phyloP scores from a whole-genome alignment of 345 rosid species.

The Rhodamnia argentea region DNA sequence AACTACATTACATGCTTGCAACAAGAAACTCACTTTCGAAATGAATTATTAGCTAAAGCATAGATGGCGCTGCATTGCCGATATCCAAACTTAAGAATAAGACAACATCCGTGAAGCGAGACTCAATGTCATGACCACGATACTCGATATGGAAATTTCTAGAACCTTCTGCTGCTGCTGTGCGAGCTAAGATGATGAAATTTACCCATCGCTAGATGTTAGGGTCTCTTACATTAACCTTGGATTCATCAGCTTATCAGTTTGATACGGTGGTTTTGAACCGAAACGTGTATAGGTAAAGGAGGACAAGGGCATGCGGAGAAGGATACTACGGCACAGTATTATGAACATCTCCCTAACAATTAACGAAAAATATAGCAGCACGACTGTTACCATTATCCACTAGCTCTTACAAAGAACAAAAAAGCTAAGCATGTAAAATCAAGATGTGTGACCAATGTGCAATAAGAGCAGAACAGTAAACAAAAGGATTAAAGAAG shows the following conservation, averaged over 20 bases:
- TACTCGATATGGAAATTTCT: not conserved
- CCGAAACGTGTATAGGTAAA: not conserved
- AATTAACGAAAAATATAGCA: not conserved
- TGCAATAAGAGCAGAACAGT: not conserved
- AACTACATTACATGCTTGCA: not conserved
- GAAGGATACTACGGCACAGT: not conserved
- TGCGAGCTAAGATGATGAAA: not conserved
- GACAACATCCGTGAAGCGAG: not conserved
- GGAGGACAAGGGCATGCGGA: not conserved
- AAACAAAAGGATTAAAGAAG: not conserved
- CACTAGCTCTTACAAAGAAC: not conserved
- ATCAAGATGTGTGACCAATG: not conserved
- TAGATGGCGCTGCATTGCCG: not conserved
- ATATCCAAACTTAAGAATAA: not conserved
- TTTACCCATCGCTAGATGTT: not conserved
- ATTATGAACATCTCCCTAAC: not conserved
- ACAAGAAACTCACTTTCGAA: not conserved
- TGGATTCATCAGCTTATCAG: not conserved
- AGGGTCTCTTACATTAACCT: not conserved
- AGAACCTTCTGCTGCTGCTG: not conserved
- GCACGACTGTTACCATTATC: not conserved
- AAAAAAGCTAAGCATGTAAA: not conserved
- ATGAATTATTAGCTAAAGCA: not conserved
- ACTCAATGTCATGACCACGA: not conserved
- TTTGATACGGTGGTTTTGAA: not conserved